phyloP scores from a whole-genome alignment of 441 rosid genomes.

The Brassica hybrid region DNA sequence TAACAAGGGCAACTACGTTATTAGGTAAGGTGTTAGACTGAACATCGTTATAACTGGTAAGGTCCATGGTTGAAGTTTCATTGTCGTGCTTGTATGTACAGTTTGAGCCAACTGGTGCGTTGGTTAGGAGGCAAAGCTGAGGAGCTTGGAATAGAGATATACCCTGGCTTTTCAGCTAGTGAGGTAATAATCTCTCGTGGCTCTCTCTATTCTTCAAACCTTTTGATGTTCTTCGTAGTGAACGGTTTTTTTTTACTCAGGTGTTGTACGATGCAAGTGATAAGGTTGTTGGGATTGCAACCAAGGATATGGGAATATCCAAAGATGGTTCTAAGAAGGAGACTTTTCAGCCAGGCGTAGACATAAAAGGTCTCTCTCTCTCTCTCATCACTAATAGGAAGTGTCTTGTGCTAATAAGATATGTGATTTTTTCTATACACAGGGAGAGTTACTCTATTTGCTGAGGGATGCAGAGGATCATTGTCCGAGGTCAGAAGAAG shows the following conservation, averaged over 20 bases:
- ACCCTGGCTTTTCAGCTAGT: slow-evolving; percentile 96
- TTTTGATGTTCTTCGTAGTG: slow-evolving; percentile 30
- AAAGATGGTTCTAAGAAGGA: slow-evolving; percentile 91
- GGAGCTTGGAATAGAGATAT: slow-evolving; percentile 93
- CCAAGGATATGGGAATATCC: slow-evolving; percentile 96
- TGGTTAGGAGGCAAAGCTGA: slow-evolving; percentile 96
- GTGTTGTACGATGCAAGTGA: slow-evolving; percentile 68
- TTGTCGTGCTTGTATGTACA: slow-evolving; percentile 40
- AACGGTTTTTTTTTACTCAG: slow-evolving; percentile 51
- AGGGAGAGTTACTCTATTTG: slow-evolving; percentile 81
- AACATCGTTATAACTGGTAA: not conserved
- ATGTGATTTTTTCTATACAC: slow-evolving; percentile 42
- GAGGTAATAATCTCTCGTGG: slow-evolving; percentile 58
- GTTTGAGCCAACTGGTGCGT: slow-evolving; percentile 87
- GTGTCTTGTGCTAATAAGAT: slow-evolving; percentile 28
- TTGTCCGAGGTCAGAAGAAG: slow-evolving; percentile 77
- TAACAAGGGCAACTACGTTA: slow-evolving; percentile 88
- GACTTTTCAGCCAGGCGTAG: slow-evolving; percentile 84
- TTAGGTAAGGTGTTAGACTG: slow-evolving; percentile 58
- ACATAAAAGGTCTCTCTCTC: slow-evolving; percentile 62
- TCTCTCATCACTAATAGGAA: not conserved
- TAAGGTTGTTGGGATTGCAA: slow-evolving; percentile 80
- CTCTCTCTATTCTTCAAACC: not conserved
- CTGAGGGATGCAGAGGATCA: slow-evolving; percentile 99
- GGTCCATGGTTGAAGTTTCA: slow-evolving; percentile 12